Conservation (phyloP, 306 rosid genomes). For the Crotalaria pallida region DNA sequence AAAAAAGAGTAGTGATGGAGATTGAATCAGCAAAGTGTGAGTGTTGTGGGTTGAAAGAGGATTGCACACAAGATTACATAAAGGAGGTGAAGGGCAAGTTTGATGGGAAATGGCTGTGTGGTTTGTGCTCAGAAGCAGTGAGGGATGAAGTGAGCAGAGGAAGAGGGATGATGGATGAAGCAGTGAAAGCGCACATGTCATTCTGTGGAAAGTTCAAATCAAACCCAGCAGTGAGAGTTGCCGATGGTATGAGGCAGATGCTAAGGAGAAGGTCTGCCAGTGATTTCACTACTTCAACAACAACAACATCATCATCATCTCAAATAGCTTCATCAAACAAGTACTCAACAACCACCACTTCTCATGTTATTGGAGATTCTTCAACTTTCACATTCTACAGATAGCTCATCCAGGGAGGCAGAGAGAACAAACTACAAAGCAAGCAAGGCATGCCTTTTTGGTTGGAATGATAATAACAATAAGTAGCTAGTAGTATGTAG, state of each 20-base stretch:
- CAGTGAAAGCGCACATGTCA: slow-evolving; percentile 94
- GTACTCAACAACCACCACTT: slow-evolving; percentile 56
- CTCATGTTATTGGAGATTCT: slow-evolving; percentile 76
- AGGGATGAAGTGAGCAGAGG: slow-evolving; percentile 75
- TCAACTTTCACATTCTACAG: slow-evolving; percentile 52
- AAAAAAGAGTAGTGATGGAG: slow-evolving; percentile 52
- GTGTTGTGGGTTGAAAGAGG: slow-evolving; percentile 94
- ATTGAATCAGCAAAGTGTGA: slow-evolving; percentile 87
- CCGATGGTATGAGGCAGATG: slow-evolving; percentile 98
- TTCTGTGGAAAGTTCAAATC: slow-evolving; percentile 87
- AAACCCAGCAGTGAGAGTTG: slow-evolving; percentile 82
- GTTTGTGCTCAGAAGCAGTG: slow-evolving; percentile 96
- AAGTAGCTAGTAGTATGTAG: too few relatives aligned
- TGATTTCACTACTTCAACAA: too few relatives aligned
- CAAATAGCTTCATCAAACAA: slow-evolving; percentile 47
- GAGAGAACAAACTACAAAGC: too few relatives aligned
- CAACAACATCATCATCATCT: slow-evolving; percentile 39
- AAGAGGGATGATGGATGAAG: slow-evolving; percentile 78
- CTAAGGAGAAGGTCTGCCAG: slow-evolving; percentile 82
- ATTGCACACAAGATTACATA: slow-evolving; percentile 85
- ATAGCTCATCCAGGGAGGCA: background rate
- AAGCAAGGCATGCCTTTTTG: slow-evolving; percentile 9
- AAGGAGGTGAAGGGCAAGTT: slow-evolving; percentile 64
- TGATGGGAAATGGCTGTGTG: slow-evolving; percentile 94
- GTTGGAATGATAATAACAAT: slow-evolving; percentile 43